Percentiles rank a stretch among this genome's conserved stretches.
Evolutionary conservation across 768 basidiomycete species (phyloP).

Genomic region (Tubosaeta brunneosetosa): DNA sequence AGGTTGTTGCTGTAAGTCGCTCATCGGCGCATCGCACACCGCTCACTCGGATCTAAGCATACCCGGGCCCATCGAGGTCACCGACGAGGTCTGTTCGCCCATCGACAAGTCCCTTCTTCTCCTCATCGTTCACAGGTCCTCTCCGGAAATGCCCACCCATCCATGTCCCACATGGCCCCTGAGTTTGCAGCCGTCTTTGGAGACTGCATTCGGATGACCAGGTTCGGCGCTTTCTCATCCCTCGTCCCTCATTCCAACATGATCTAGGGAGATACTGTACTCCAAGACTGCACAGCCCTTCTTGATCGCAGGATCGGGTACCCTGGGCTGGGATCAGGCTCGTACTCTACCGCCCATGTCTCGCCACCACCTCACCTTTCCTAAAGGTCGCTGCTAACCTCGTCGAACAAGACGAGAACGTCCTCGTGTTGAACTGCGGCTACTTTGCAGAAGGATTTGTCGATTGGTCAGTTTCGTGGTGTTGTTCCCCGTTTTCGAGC

Average conservation of each 20-base stretch:
- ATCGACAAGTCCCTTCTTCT: not conserved
- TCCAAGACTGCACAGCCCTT: constrained; percentile 83
- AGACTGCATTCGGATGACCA: constrained; percentile 81
- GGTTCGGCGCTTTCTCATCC: constrained; percentile 39
- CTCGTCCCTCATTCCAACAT: not conserved
- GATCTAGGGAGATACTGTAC: constrained; percentile 63
- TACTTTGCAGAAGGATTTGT: constrained; percentile 93
- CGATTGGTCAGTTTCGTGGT: constrained; percentile 56
- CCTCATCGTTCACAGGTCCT: constrained; percentile 53
- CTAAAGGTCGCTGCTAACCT: constrained; percentile 82
- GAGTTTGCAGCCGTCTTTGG: constrained; percentile 88
- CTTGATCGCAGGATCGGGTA: constrained; percentile 91
- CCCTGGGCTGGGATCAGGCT: constrained; percentile 95
- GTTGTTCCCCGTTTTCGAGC: not conserved
- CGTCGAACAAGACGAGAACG: constrained; percentile 74
- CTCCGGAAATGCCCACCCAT: constrained; percentile 88
- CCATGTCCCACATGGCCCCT: constrained; percentile 82
- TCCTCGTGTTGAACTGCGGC: constrained; percentile 81
- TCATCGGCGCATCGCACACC: not conserved
- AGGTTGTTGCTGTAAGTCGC: constrained; percentile 47
- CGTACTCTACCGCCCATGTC: constrained; percentile 13
- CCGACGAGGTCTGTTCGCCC: constrained; percentile 46
- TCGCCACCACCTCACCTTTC: constrained; percentile 1
- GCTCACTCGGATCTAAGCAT: constrained; percentile 36
- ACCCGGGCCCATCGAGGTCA: constrained; percentile 60